A percentile compares a stretch with the other conserved stretches of the same genome.
Evolutionary conservation across 305 asterid species (phyloP).

Genomic region (Ilex paraguariensis): DNA sequence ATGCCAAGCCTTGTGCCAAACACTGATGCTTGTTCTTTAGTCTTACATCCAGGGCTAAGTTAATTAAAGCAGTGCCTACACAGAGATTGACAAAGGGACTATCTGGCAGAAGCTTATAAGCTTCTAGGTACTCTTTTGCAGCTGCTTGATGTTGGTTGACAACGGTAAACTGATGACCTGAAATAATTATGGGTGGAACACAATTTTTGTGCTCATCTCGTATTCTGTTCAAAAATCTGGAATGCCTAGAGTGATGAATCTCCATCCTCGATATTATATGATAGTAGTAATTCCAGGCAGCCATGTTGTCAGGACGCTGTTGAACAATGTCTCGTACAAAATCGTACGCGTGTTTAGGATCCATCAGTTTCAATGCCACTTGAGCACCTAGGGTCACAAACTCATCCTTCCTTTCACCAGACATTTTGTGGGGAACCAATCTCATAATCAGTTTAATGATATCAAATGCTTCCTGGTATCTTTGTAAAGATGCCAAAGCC

Average conservation of each 20-base stretch:
- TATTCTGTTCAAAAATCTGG: too few species aligned
- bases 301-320: conserved; percentile 68
- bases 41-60: conserved; percentile 75
- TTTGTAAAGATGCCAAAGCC: conserved; percentile 38
- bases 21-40: conserved; percentile 87
- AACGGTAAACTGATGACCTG: conserved; percentile 71
- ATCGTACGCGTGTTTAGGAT: conserved; percentile 70
- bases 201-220: conserved; percentile 46
- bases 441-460: conserved; percentile 47
- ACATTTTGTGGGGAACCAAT: conserved; percentile 30
- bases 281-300: conserved; percentile 93
- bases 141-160: conserved; percentile 83
- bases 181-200: conserved; percentile 67
- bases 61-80: conserved; percentile 77
- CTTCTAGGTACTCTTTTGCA: conserved; percentile 78
- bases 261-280: conserved; percentile 55
- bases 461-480: conserved; percentile 51
- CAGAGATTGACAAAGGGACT: conserved; percentile 80
- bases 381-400: conserved; percentile 59
- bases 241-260: too few species aligned
- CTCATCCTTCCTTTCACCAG: conserved; percentile 40
- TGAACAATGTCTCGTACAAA: conserved; percentile 54
- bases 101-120: conserved; percentile 69
- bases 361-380: conserved; percentile 34
- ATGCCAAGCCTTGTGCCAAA: conserved; percentile 74